These are phyloP conservation scores for Leavenworthia alabamica DNA, from an alignment of 345 rosid species.

Conservation along the genomic window DNA sequence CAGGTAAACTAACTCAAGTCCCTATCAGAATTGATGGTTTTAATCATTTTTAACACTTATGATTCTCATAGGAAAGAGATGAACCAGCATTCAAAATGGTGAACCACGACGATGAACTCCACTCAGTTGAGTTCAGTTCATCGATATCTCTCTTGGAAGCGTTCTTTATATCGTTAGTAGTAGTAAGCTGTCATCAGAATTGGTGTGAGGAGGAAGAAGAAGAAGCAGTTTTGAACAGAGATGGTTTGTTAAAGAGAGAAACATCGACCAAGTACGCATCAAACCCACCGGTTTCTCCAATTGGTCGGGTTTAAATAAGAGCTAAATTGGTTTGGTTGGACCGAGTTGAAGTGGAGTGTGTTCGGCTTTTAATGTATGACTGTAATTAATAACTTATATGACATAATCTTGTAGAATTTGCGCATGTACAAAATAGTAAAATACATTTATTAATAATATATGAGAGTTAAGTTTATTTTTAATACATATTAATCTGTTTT, in stretches of 20 bases:
- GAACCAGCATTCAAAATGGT: constrained; percentile 51
- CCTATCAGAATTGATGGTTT: neutral
- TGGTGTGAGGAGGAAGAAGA: constrained; percentile 25
- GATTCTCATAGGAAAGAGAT: constrained; percentile 22
- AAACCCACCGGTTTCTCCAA: constrained; percentile 74
- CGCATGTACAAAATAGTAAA: constrained; percentile 21
- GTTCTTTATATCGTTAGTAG: constrained; percentile 57
- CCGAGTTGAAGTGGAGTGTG: neutral
- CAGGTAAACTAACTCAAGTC: constrained; percentile 41
- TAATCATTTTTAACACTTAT: neutral
- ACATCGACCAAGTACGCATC: constrained; percentile 47
- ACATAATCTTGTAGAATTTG: neutral
- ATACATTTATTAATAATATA: constrained; percentile 7
- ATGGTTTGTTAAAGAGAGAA: constrained; percentile 22
- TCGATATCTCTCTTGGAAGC: constrained; percentile 62
- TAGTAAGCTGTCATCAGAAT: constrained; percentile 39
- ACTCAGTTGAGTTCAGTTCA: constrained; percentile 57
- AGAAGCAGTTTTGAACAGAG: constrained; percentile 20
- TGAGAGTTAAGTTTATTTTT: neutral
- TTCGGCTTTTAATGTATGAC: constrained; percentile 3
- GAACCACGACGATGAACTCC: constrained; percentile 45
- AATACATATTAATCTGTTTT: neutral
- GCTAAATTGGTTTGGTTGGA: neutral
- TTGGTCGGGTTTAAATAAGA: constrained; percentile 56
- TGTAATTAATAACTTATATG: constrained; percentile 15